Evolutionary conservation across 2,329 filamentous ascomycete genomes (phyloP).

Genomic region (Myriosclerotinia curreyana): DNA sequence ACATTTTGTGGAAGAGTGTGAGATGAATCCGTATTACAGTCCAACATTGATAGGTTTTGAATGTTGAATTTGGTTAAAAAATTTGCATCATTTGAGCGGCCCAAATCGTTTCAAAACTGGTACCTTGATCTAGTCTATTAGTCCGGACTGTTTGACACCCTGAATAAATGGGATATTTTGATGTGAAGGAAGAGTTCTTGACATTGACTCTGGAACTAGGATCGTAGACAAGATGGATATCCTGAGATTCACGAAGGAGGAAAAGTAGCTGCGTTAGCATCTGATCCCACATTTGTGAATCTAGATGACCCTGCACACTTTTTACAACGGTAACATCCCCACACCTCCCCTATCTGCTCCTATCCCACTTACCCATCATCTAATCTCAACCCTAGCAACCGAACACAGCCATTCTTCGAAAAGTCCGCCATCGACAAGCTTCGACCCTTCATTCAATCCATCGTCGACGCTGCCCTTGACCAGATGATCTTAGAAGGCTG

Average conservation of each 20-base stretch:
- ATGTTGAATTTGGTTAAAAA: too few species aligned
- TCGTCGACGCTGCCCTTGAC: conserved; percentile 45
- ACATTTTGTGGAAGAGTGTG: too few species aligned
- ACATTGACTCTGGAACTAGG: conserved; percentile 27
- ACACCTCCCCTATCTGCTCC: too few species aligned
- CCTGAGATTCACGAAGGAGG: conserved; percentile 48
- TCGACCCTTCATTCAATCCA: conserved; percentile 48
- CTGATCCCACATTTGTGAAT: conserved; percentile 50
- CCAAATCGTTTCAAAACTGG: too few species aligned
- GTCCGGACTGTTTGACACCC: too few species aligned
- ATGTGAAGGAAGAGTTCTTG: too few species aligned
- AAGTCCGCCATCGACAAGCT: conserved; percentile 42
- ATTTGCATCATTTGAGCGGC: too few species aligned
- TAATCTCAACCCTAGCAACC: neutral
- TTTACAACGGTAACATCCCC: conserved; percentile 42
- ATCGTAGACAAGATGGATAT: conserved; percentile 45
- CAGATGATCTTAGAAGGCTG: conserved; percentile 42
- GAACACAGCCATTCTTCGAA: conserved; percentile 46
- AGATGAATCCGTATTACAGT: too few species aligned
- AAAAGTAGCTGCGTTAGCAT: conserved; percentile 46
- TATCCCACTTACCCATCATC: neutral
- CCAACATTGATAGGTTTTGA: too few species aligned
- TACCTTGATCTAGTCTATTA: too few species aligned
- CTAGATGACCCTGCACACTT: conserved; percentile 50
- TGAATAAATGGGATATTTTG: too few species aligned